Conservation (phyloP, 108 stramenopile genomes). For the Seminavis robusta region DNA sequence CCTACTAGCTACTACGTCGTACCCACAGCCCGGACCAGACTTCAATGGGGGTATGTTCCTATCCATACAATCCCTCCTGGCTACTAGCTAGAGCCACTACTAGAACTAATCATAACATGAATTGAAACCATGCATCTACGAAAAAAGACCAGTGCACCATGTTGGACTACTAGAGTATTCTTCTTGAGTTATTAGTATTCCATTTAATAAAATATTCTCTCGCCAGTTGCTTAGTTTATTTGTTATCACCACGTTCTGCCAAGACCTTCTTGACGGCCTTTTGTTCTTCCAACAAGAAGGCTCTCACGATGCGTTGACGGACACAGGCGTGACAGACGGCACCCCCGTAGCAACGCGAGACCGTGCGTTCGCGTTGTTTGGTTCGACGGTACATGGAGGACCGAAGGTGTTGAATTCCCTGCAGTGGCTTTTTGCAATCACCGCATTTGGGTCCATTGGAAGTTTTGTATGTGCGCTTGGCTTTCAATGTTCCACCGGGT, state of each 20-base stretch:
- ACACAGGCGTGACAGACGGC: slow-evolving; percentile 87
- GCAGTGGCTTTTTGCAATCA: slow-evolving; percentile 83
- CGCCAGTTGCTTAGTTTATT: slow-evolving; percentile 23
- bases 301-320: slow-evolving; percentile 91
- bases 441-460: slow-evolving; percentile 91
- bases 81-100: no score
- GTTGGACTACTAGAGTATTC: not conserved
- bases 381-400: slow-evolving; percentile 56
- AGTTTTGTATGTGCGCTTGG: slow-evolving; percentile 89
- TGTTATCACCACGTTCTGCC: slow-evolving; percentile 74
- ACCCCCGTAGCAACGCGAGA: slow-evolving; percentile 97
- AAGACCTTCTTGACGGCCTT: slow-evolving; percentile 99
- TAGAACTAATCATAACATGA: no score
- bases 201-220: not conserved
- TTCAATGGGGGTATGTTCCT: no score
- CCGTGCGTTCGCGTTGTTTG: slow-evolving; percentile 97
- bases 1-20: no score
- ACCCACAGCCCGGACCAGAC: no score
- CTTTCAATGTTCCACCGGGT: slow-evolving; percentile 89
- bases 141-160: not conserved
- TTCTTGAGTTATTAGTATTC: no score
- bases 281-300: slow-evolving; percentile 99
- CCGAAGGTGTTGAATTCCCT: slow-evolving; percentile 88
- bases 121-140: no score
- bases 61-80: no score